Conservation (phyloP, 23 red algal genomes). For the Gracilaria domingensis region DNA sequence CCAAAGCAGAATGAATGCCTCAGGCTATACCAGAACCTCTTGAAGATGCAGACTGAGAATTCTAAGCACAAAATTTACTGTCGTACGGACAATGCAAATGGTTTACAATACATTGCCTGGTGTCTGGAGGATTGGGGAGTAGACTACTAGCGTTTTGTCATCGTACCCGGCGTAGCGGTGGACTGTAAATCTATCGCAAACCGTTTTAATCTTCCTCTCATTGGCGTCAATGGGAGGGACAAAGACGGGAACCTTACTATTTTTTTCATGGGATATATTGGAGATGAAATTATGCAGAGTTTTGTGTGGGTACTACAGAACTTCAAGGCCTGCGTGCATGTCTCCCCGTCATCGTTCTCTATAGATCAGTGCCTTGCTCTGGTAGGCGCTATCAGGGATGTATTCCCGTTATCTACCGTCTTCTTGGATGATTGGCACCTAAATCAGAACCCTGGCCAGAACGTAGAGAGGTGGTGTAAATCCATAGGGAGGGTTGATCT, state of each 20-base stretch:
- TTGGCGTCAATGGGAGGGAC: background rate
- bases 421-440: background rate
- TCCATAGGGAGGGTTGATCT: background rate
- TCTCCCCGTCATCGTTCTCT: background rate
- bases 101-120: background rate
- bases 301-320: background rate
- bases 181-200: background rate
- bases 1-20: background rate
- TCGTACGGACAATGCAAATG: background rate
- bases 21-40: background rate
- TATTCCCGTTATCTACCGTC: background rate
- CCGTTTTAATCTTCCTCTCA: background rate
- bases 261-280: background rate
- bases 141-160: slow-evolving; percentile 6
- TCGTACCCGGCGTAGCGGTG: background rate
- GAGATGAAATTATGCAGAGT: background rate
- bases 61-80: background rate
- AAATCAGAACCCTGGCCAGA: background rate
- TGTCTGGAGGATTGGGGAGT: background rate
- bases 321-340: background rate
- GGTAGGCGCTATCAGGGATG: background rate
- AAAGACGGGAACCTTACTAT: background rate
- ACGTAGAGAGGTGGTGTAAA: background rate
- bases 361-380: background rate
- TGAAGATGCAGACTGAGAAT: background rate